Base-by-base conservation (phyloP, 768 basidiomycete species). In the Termitomyces sp. region DNA sequence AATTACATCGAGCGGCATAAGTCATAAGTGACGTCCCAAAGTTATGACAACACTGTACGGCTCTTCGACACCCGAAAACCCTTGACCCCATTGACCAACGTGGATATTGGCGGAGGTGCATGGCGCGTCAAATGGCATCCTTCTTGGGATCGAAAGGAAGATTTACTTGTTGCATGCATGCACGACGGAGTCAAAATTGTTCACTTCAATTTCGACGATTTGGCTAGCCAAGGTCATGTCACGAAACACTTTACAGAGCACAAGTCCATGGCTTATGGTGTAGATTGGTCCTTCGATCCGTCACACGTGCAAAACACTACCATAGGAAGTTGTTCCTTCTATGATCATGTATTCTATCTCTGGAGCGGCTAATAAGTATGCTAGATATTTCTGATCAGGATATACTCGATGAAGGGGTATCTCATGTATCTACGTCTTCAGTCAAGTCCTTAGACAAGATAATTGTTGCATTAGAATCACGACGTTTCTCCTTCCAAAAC, bases 81-180 rank as follows among this genome's bases (percentile, higher is more conserved):
- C 4, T 68, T 78, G 4, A 69, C 69, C 3, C 84, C 91, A 0
- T 63, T 98, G 13, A 68, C 74, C 0, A 74, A 80, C 51, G 82
- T 81, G 28, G 80, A 88, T 58, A 86, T 93, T 3, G 93, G 93
- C 12, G 97, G 97, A 13, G 97, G 97, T 3, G 91, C 86, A 12
- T 99, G 97, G 97, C 83, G 97, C 18, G 86, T 93, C 59, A 95
- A 96, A 71, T 99, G 95, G 93, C 94, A 98, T 72, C 94, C 95
- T 7, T 82, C 81, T 5, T 63, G 78, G 2, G 64, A 68, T n/a
- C 81, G 94, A 48, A 82, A 79, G 62, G 67, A 81, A 40, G 91
- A 95, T 67, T 78, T 98, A 2, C 81, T 98, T 20, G 85, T 94
- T n/a, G 97, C 95, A 0, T 94, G 91, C 68, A 99, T 98, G 97